These are phyloP conservation scores for Mucor indicus DNA, from an alignment of 371 early-diverging fungal genomes.

Conservation along the genomic window DNA sequence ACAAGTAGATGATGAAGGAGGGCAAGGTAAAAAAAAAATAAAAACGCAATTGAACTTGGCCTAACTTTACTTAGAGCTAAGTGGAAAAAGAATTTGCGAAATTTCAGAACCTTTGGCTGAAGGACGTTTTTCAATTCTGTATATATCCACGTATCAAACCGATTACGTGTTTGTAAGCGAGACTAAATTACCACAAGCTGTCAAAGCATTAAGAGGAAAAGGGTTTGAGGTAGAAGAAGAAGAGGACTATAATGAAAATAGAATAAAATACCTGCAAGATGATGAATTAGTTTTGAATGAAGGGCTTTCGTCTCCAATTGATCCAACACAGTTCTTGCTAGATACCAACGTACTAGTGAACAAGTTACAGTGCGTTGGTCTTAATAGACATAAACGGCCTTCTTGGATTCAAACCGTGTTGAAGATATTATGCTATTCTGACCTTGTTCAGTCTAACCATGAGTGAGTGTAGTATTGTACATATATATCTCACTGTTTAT, in stretches of 20 bases:
- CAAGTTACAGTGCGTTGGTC: conserved; percentile 48
- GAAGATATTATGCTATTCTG: conserved; percentile 52
- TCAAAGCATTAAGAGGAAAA: conserved; percentile 36
- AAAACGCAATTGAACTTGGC: neutral
- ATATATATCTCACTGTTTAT: neutral
- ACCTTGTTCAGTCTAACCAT: conserved; percentile 18
- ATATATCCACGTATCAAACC: conserved; percentile 60
- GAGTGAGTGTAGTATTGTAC: conserved; percentile 9
- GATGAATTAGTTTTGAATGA: neutral
- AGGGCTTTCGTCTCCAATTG: neutral
- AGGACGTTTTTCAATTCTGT: conserved; percentile 52
- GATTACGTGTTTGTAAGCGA: conserved; percentile 63
- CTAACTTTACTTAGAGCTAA: conserved; percentile 31
- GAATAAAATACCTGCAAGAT: neutral
- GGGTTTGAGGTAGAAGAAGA: conserved; percentile 38
- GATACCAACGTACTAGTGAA: conserved; percentile 33
- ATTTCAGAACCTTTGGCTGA: conserved; percentile 55
- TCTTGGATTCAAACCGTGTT: conserved; percentile 48
- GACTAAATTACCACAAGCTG: conserved; percentile 41
- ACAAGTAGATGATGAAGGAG: conserved; percentile 56
- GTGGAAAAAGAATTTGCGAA: conserved; percentile 60
- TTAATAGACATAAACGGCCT: conserved; percentile 33
- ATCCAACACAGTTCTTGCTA: conserved; percentile 13
- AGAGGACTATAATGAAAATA: neutral
- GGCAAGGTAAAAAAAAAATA: conserved; percentile 31